Conservation (phyloP, 2,329 filamentous ascomycete genomes). For the Talaromyces sp. region DNA sequence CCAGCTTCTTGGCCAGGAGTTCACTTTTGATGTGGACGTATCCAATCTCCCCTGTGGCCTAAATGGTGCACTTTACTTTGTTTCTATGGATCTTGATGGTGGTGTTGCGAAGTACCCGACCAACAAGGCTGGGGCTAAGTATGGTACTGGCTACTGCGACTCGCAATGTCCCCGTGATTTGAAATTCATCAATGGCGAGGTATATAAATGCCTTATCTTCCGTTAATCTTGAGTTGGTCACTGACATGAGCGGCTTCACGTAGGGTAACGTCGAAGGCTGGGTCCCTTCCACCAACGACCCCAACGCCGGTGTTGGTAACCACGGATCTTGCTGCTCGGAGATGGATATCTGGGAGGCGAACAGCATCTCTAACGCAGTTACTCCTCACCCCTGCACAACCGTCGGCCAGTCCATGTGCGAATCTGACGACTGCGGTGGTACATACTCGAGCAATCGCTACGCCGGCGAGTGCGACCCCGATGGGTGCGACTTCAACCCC, state of each 20-base stretch:
- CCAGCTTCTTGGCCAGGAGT: constrained; percentile 61
- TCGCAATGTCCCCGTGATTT: constrained; percentile 52
- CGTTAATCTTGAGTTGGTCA: constrained; percentile 15
- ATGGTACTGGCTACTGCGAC: constrained; percentile 61
- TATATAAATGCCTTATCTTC: constrained; percentile 21
- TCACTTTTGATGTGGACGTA: constrained; percentile 68
- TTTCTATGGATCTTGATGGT: constrained; percentile 49
- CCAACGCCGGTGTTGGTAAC: constrained; percentile 49
- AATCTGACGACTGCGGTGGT: constrained; percentile 49
- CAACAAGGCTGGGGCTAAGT: constrained; percentile 55
- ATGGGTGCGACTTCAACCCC: constrained; percentile 66
- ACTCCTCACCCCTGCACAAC: constrained; percentile 61
- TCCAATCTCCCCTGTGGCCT: constrained; percentile 63
- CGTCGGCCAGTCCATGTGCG: constrained; percentile 48
- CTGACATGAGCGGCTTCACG: constrained; percentile 22
- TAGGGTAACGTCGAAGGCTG: constrained; percentile 54
- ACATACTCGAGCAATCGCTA: constrained; percentile 52
- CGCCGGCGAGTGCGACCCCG: constrained; percentile 59
- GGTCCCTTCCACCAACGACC: constrained; percentile 48
- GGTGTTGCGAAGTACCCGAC: constrained; percentile 46
- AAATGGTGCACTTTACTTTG: constrained; percentile 66
- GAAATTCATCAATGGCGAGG: constrained; percentile 50
- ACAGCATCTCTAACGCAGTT: constrained; percentile 58
- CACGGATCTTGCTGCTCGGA: constrained; percentile 62
- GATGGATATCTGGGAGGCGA: constrained; percentile 68